Evolutionary conservation across 805 yeast genomes (phyloP).

Genomic region (Yarrowia sp.): DNA sequence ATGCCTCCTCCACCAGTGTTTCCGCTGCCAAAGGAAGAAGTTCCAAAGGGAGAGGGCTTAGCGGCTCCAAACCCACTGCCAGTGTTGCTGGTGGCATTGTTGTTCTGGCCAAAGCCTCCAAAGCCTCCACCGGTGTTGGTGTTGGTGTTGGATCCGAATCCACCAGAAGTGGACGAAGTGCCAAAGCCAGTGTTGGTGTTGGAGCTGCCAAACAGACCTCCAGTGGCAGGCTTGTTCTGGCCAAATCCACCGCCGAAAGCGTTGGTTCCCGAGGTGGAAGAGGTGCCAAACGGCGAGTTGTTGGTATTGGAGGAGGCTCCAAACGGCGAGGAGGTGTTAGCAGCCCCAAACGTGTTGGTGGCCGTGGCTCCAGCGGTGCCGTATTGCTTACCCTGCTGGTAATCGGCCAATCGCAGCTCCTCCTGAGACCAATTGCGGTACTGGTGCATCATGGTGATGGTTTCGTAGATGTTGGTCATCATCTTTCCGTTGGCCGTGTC

Average conservation of each 20-base stretch:
- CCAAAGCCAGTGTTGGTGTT: conserved; percentile 38
- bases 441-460: conserved; percentile 88
- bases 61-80: conserved; percentile 42
- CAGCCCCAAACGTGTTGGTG: conserved; percentile 43
- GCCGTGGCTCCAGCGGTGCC: conserved; percentile 53
- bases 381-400: conserved; percentile 70
- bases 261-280: conserved; percentile 36
- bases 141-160: conserved; percentile 41
- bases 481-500: conserved; percentile 55
- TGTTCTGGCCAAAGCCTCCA: conserved; percentile 42
- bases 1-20: conserved; percentile 50
- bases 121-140: conserved; percentile 40
- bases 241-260: conserved; percentile 42
- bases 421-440: conserved; percentile 78
- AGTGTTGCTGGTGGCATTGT: conserved; percentile 41
- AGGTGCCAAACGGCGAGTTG: conserved; percentile 41
- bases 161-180: conserved; percentile 28
- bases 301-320: conserved; percentile 43
- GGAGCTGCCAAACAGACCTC: conserved; percentile 43
- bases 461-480: conserved; percentile 64
- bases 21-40: conserved; percentile 41
- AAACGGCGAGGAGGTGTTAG: conserved; percentile 42
- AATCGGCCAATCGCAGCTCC: conserved; percentile 89
- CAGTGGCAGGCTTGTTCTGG: conserved; percentile 40
- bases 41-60: conserved; percentile 46